Percentiles rank a stretch among this genome's conserved stretches.
These are phyloP conservation scores for Cenchrus americanus DNA, from an alignment of 176 grass and related monocot genomes.

Conservation along the genomic window DNA sequence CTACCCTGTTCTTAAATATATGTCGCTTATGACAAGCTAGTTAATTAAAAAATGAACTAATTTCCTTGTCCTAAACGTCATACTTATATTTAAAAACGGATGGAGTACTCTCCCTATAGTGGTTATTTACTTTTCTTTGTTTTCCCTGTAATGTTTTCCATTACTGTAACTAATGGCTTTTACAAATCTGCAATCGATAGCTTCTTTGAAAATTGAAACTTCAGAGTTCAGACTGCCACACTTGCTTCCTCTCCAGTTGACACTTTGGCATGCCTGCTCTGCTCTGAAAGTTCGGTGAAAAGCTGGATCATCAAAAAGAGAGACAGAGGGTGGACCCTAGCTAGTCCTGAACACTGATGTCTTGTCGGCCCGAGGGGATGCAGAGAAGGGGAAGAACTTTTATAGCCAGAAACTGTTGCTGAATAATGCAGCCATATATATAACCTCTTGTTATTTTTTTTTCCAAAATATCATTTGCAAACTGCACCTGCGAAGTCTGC, in stretches of 20 bases:
- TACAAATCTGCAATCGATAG: not conserved
- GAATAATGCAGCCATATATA: not conserved
- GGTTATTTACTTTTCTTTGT: not conserved
- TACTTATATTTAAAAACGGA: too few species aligned
- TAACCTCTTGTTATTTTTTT: too few species aligned
- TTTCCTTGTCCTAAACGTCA: too few species aligned
- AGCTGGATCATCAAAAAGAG: constrained; percentile 29
- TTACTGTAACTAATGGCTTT: not conserved
- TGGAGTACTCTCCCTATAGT: too few species aligned
- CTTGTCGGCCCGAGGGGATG: constrained; percentile 3
- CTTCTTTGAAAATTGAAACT: not conserved
- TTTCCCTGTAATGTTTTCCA: not conserved
- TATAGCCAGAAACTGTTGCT: not conserved
- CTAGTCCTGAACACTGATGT: not conserved
- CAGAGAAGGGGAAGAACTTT: not conserved
- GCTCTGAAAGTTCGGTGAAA: constrained; percentile 50
- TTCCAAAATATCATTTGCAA: not conserved
- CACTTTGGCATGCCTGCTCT: constrained; percentile 31
- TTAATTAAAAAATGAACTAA: too few species aligned
- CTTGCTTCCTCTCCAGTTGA: not conserved
- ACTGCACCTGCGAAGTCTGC: not conserved
- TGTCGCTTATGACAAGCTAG: too few species aligned
- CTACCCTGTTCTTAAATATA: not conserved
- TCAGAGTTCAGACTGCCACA: not conserved
- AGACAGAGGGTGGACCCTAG: constrained; percentile 20